A percentile compares a stretch with the other conserved stretches of the same genome.
Evolutionary conservation across 495 filamentous ascomycete species (phyloP).

Genomic region (Entonaema liquescens): DNA sequence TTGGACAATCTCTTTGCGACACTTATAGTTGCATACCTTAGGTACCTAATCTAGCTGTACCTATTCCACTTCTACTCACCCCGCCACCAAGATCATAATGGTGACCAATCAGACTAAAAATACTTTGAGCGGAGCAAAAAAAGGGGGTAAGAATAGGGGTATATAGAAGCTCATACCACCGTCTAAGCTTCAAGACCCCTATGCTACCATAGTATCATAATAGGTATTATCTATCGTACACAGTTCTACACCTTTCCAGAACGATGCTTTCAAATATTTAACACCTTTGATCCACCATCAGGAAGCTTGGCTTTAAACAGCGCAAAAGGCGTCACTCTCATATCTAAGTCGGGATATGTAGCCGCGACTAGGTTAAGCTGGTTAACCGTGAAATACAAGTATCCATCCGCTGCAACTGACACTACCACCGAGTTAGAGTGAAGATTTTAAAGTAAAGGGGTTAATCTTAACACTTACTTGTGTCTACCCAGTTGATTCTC

Average conservation of each 20-base stretch:
- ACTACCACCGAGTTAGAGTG: slow-evolving; percentile 5
- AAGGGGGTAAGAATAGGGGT: neutral
- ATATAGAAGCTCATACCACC: neutral
- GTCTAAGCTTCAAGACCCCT: neutral
- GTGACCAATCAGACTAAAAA: neutral
- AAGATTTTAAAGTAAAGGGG: neutral
- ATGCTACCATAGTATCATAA: neutral
- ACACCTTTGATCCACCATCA: slow-evolving; percentile 45
- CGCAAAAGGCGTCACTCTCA: slow-evolving; percentile 47
- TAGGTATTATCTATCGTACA: too few species aligned
- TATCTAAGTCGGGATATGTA: slow-evolving; percentile 42
- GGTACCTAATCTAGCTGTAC: too few species aligned
- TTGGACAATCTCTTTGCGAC: neutral
- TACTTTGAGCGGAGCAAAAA: neutral
- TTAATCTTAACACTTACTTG: slow-evolving; percentile 28
- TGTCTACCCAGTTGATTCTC: slow-evolving; percentile 53
- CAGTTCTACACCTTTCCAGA: neutral
- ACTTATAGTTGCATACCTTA: neutral
- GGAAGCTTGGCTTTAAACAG: slow-evolving; percentile 50
- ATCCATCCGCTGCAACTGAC: slow-evolving; percentile 48
- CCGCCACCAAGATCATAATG: neutral
- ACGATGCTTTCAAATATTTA: neutral
- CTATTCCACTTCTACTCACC: neutral
- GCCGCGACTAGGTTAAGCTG: slow-evolving; percentile 44
- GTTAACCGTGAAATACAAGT: slow-evolving; percentile 54